Base-by-base conservation (phyloP, 306 rosid genomes). In the Medicago lupulina region DNA sequence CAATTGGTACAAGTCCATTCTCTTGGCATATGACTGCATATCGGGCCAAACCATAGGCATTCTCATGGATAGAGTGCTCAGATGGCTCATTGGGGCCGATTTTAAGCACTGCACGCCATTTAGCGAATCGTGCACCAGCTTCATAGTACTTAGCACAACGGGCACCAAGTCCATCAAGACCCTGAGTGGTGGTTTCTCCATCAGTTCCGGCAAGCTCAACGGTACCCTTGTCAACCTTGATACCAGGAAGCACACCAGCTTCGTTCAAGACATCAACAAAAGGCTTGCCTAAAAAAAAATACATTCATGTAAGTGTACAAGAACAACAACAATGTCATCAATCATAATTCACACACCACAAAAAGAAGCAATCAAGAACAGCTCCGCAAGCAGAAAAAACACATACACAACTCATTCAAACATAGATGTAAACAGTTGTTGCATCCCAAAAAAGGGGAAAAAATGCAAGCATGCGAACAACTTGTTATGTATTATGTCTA, bases 161-260 rank as follows among this genome's bases (percentile, higher is more conserved):
- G 3, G 65, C 69, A 61, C 51, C 86, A 68, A 83, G 83, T 11
- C 83, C 83, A 16, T 83, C 86, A 14, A 83, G 80, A 78, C 86
- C 86, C 74, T 83, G 86, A 43, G 86, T 83, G 58, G 86, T 83
- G 70, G 86, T 83, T 51, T 83, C 83, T 44, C 74, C 80, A 21
- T 74, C 21, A 54, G 86, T 83, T 0, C 86, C 86, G 1, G 86
- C 83, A 21, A 83, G 83, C 2, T 73, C 83, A 23, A 83, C 83
- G 1, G 80, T 83, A 18, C 86, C 86, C 73, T 78, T 83, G 80
- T 83, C 86, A 78, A 83, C 86, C 83, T 83, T 83, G 77, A 83
- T 83, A 43, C 86, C 86, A 28, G 83, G 83, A 60, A 83, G 80
- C 53, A 83, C 86, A 74, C 83, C 83, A 78, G 70, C 77, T 54